Conservation (phyloP, 2,329 filamentous ascomycete species). For the Botrytis squamosa region DNA sequence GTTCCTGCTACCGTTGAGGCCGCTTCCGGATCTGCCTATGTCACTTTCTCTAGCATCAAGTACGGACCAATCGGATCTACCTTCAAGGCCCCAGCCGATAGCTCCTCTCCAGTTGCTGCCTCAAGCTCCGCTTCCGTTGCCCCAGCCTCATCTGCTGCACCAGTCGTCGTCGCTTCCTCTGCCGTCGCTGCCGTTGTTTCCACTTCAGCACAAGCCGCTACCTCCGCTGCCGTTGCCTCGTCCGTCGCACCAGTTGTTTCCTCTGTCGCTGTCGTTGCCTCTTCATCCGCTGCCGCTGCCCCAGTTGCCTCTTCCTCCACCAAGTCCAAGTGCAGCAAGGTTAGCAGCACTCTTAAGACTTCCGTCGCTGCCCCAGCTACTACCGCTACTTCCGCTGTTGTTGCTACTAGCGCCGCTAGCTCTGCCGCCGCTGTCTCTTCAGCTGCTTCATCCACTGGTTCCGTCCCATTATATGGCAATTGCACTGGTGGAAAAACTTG, state of each 20-base stretch:
- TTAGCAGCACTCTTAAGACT: neutral
- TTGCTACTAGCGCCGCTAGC: neutral
- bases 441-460: neutral
- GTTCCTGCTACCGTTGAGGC: slow-evolving; percentile 49
- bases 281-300: no score
- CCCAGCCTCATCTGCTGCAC: neutral
- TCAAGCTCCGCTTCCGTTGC: neutral
- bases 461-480: slow-evolving; percentile 4
- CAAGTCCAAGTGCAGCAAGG: slow-evolving; percentile 8
- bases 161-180: neutral
- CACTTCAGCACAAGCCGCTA: no score
- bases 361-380: neutral
- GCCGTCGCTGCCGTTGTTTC: neutral
- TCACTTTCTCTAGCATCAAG: slow-evolving; percentile 57
- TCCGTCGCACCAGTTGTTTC: no score
- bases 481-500: slow-evolving; percentile 8
- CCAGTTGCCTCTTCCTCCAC: neutral
- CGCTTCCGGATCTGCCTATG: slow-evolving; percentile 49
- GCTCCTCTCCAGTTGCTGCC: neutral
- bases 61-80: slow-evolving; percentile 61
- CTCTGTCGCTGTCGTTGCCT: no score
- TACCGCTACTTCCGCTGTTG: neutral
- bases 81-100: neutral
- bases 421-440: neutral
- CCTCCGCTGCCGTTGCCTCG: no score